Evolutionary conservation across 2,329 filamentous ascomycete species (phyloP).

Genomic region (Botrytis tulipae): DNA sequence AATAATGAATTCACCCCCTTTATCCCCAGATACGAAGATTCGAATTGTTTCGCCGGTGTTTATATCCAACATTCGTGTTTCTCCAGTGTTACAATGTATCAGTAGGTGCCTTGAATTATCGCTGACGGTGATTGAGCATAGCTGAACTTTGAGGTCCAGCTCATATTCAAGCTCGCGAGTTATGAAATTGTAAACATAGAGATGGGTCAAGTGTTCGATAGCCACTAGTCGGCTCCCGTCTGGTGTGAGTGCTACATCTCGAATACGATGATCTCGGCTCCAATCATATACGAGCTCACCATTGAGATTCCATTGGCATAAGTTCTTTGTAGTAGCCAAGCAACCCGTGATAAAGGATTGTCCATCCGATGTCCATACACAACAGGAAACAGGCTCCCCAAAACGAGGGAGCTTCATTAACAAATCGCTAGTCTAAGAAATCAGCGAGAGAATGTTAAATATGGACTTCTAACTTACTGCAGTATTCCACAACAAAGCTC

Average conservation of each 20-base stretch:
- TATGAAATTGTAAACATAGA: conserved; percentile 80
- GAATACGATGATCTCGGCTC: conserved; percentile 70
- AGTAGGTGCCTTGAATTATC: conserved; percentile 77
- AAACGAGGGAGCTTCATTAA: conserved; percentile 67
- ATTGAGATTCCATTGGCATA: conserved; percentile 69
- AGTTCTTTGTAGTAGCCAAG: conserved; percentile 62
- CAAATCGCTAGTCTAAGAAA: conserved; percentile 57
- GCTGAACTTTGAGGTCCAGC: conserved; percentile 63
- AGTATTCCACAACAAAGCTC: conserved; percentile 73
- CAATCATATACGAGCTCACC: conserved; percentile 65
- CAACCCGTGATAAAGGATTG: conserved; percentile 76
- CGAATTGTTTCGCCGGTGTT: conserved; percentile 68
- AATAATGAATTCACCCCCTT: conserved; percentile 75
- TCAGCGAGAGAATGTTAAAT: conserved; percentile 26
- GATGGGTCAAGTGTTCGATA: conserved; percentile 65
- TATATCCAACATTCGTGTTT: conserved; percentile 77
- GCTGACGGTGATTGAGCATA: conserved; percentile 80
- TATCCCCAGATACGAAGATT: conserved; percentile 68
- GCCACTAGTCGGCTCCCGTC: conserved; percentile 79
- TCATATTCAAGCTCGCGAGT: conserved; percentile 74
- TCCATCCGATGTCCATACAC: conserved; percentile 82
- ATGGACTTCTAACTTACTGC: conserved; percentile 49
- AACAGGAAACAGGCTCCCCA: conserved; percentile 81
- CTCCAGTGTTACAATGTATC: conserved; percentile 75
- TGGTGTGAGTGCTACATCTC: conserved; percentile 79